A percentile compares a stretch with the other conserved stretches of the same genome.
Conservation (phyloP, 495 filamentous ascomycete genomes). For the Talaromyces liani region DNA sequence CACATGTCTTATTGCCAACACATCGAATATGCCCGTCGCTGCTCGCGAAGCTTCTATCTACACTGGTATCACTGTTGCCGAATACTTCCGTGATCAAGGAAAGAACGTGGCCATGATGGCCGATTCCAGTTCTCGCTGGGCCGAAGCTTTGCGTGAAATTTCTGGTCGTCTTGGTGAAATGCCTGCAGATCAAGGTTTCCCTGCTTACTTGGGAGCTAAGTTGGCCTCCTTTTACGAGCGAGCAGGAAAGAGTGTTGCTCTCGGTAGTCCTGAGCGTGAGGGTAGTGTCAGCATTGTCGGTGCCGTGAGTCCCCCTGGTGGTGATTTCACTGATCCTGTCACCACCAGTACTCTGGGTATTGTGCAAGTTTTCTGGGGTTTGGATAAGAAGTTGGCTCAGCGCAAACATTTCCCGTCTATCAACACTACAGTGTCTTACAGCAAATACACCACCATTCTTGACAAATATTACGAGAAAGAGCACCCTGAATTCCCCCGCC, state of each 20-base stretch:
- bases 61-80: conserved; percentile 94
- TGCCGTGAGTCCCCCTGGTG: conserved; percentile 92
- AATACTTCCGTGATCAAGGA: conserved; percentile 97
- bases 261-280: conserved; percentile 79
- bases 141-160: conserved; percentile 96
- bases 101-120: conserved; percentile 99
- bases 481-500: conserved; percentile 85
- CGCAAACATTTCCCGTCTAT: conserved; percentile 99
- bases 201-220: conserved; percentile 93
- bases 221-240: conserved; percentile 98
- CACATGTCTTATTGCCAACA: conserved; percentile 96
- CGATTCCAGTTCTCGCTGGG: conserved; percentile 97
- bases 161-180: conserved; percentile 99
- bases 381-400: conserved; percentile 98
- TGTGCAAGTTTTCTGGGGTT: conserved; percentile 99
- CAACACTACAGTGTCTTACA: conserved; percentile 93
- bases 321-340: conserved; percentile 99
- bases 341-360: conserved; percentile 92
- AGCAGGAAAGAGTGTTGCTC: conserved; percentile 75
- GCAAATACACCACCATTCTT: conserved; percentile 83
- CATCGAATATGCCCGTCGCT: conserved; percentile 99
- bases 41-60: conserved; percentile 99
- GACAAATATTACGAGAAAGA: conserved; percentile 92
- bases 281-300: conserved; percentile 97
- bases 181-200: conserved; percentile 99